Evolutionary conservation across 2,329 filamentous ascomycete species (phyloP), one percentile per base, ranked within the genome.

Genomic region (Trichophyton rubrum): DNA sequence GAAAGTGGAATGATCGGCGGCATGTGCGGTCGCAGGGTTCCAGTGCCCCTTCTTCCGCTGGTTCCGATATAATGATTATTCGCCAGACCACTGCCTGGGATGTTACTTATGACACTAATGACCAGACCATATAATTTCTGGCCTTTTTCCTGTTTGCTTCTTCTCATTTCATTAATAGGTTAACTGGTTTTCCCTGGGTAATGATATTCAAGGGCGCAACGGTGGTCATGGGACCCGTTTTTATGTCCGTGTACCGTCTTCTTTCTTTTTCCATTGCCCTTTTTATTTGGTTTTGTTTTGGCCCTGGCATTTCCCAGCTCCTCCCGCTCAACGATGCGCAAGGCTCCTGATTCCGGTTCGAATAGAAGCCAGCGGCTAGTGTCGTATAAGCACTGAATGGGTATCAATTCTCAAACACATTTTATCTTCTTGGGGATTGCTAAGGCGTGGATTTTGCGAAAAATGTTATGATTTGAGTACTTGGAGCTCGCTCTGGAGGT

Each of bases 1-100:
- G 35, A 49, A n/a, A 20, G 17, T 22, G 41, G 30, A 47, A 30
- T 22, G 57, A 59, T 11, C 59, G 53, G 38, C 22, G 40, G 8
- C 58, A 56, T 49, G 22, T 45, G 6, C 45, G 41, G 35, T 20
- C 30, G 5, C 56, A 59, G 9, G 47, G 51, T 1, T 59, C 59
- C 17, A 57, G 56, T 2, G 33, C 60, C n/a, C 60, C 59, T n/a
- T 63, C 62, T 13, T 62, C 60, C 8, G 41, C 56, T 4, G 60
- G 62, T 1, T 63, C 62, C 3, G 60, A 63, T 53, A 62, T 49
- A 24, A 62, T 62, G 62, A 61, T 62, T 33, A 64, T 64, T 41
- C 63, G 61, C 13, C 63, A 56, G 15, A 64, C 63, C 2, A 64
- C 61, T 8, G 63, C 56, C 7, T 64, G 61, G 63, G 56, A 64